Evolutionary conservation across 495 filamentous ascomycete genomes (phyloP).

Genomic region (Talaromyces liani): DNA sequence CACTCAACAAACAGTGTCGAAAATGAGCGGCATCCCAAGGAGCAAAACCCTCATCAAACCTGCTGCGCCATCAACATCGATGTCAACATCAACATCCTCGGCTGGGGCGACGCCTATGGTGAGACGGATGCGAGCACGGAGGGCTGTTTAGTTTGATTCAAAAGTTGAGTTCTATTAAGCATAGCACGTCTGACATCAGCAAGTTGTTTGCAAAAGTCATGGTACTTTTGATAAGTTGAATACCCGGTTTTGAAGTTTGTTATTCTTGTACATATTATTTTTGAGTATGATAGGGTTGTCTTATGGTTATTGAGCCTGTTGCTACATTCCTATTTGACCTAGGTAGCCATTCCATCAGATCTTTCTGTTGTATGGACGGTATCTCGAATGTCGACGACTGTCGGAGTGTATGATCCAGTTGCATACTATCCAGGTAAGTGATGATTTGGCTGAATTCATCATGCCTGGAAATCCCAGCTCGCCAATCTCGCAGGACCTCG

Average conservation of each 20-base stretch:
- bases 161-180: not conserved
- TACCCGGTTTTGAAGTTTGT: not conserved
- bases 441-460: no score
- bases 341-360: no score
- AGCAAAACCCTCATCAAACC: slow-evolving; percentile 27
- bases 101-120: slow-evolving; percentile 37
- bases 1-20: slow-evolving; percentile 14
- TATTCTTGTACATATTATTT: slow-evolving; percentile 2
- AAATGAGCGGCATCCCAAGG: slow-evolving; percentile 9
- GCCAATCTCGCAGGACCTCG: no score
- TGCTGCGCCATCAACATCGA: slow-evolving; percentile 1
- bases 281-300: not conserved
- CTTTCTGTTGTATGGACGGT: no score
- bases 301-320: not conserved
- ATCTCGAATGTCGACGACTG: no score
- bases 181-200: not conserved
- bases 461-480: no score
- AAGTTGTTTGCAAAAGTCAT: not conserved
- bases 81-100: not conserved
- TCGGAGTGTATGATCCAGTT: no score
- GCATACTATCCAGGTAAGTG: no score
- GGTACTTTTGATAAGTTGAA: not conserved
- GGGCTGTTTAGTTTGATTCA: not conserved
- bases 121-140: slow-evolving; percentile 28
- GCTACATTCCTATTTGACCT: no score